Evolutionary conservation across 495 filamentous ascomycete genomes (phyloP), one percentile per base, ranked within the genome.

Genomic region (Cetradonia linearis): DNA sequence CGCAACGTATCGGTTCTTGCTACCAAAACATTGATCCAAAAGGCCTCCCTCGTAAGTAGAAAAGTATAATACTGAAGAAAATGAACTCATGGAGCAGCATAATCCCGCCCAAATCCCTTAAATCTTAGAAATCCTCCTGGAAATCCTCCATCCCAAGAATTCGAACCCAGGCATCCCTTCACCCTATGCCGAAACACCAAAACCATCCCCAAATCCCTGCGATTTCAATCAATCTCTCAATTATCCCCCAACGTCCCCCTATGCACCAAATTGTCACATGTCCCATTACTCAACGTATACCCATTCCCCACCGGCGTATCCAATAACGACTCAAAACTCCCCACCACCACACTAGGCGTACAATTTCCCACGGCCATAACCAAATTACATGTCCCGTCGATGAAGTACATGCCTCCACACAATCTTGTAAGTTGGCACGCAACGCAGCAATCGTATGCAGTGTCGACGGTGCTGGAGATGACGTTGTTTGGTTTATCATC

Each of bases 371-470:
- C 42, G n/a, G 31, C 50, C 30, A 54, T 13, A 0, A 54, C 4
- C 50, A 54, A 20, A 8, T 2, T 8, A 11, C 31, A 54, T 0
- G 1, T 36, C 0, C n/a, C n/a, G 2, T 6, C 0, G 6, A 34
- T 34, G n/a, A n/a, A 54, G 18, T 23, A 54, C 31, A n/a, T 54
- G 4, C 30, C 50, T 1, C 50, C 50, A n/a, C 50, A 54, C 8
- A 54, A 30, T 3, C 7, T 5, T 11, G 50, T 54, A 10, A 8
- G 33, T 14, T 54, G 50, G 16, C 50, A 54, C 20, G 1, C 4
- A 4, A 54, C 10, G 28, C 50, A 54, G 50, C 50, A 54, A 30
- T 54, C 30, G 16, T 54, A 54, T 30, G 50, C 50, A 31, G 18
- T 54, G 18, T 30, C 8, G 20, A 31, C 10, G 30, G 3, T 0